Conservation (phyloP, 176 grass and related monocot genomes). For the Ananas comosus region DNA sequence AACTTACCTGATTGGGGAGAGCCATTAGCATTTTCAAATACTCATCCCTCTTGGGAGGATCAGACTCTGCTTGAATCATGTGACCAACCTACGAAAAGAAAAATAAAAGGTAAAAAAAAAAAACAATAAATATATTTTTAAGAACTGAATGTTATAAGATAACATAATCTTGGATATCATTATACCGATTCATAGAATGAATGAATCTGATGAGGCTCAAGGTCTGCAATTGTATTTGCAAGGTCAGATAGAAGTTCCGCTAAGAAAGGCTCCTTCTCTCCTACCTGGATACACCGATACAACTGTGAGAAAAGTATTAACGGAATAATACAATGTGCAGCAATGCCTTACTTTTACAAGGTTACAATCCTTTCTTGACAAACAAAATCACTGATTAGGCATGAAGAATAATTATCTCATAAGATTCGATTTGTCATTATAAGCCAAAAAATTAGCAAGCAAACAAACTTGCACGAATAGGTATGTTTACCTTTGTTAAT, state of each 20-base stretch:
- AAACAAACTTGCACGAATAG: too few relatives aligned
- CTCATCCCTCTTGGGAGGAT: slow-evolving; percentile 83
- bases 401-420: too few relatives aligned
- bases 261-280: slow-evolving; percentile 96
- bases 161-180: slow-evolving; percentile 13
- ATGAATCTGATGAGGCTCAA: slow-evolving; percentile 98
- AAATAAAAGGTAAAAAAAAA: not conserved
- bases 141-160: not conserved
- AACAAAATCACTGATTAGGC: too few relatives aligned
- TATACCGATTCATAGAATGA: slow-evolving; percentile 97
- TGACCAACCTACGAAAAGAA: slow-evolving; percentile 58
- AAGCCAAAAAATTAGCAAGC: too few relatives aligned
- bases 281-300: slow-evolving; percentile 50
- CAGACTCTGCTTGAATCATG: slow-evolving; percentile 99
- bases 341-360: not conserved
- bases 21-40: slow-evolving; percentile 99
- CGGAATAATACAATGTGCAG: not conserved
- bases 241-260: slow-evolving; percentile 78
- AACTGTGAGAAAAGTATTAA: slow-evolving; percentile 19
- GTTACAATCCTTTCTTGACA: not conserved
- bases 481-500: too few relatives aligned
- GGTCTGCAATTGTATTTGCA: slow-evolving; percentile 73
- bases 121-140: not conserved
- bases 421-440: not conserved
- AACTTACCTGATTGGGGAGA: slow-evolving; percentile 84